Base-by-base conservation (phyloP, 2,329 filamentous ascomycete species). In the Lachnum nothofagi region DNA sequence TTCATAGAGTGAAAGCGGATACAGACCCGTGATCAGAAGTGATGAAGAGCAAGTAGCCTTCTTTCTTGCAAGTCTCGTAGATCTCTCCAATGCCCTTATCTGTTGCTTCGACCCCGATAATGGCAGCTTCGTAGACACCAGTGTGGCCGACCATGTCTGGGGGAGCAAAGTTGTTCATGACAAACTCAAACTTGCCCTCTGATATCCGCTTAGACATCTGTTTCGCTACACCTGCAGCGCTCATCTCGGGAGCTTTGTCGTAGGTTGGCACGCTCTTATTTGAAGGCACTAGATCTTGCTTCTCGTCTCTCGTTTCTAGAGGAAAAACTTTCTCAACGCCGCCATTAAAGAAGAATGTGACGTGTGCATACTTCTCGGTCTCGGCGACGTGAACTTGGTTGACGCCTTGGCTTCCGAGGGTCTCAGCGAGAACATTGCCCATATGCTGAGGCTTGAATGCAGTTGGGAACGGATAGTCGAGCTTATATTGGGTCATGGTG, bases 121-220 rank as follows among this genome's bases (percentile, higher is more conserved):
- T 84, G 49, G 93, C 93, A 24, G 93, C 91, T 63, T 97, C 85
- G 72, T 97, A 97, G 52, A 95, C 90, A 66, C 93, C 93, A 9
- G 93, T 98, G 76, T 98, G 93, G 60, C 93, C 93, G 58, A 98
- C 93, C 93, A 98, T 98, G 74, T 98, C 93, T 16, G 93, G 93
- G 35, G 93, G 93, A 35, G 93, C 93, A 72, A 98, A 97, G 82
- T 98, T 98, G 83, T 97, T 96, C 93, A 98, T 98, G 70, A 98
- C 78, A 67, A 98, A 97, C 66, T 93, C 90, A 72, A 91, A 96
- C 66, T 87, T 83, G 65, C 85, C 82, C 70, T 94, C 88, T 22
- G 70, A 80, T 58, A 98, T 85, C 51, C 91, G 84, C 77, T 96
- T 93, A 69, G 76, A 81, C 51, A 95, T 86, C 75, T 95, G 91